Evolutionary conservation across 2,329 filamentous ascomycete genomes (phyloP), one percentile per base, ranked within the genome.

Genomic region (Microsporum canis): DNA sequence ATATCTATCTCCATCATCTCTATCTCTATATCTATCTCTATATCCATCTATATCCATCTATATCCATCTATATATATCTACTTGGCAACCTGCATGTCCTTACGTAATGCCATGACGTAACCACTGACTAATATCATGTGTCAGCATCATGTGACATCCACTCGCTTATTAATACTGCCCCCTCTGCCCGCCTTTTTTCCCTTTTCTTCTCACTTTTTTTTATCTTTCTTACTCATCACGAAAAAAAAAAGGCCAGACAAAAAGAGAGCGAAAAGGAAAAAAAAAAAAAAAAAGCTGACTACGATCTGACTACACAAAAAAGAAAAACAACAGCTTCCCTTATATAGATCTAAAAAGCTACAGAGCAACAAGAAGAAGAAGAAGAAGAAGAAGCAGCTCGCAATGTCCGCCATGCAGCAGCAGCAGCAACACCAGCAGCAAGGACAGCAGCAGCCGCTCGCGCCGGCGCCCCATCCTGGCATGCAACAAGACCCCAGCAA

Each of bases 401-500:
- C 23, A 6, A 53, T 34, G 47, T 34, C 47, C 33, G 12, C n/a
- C 8, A 51, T 51, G 45, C 57, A 27, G 41, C 60, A 61, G 38
- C 60, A 61, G 36, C 53, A 33, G 31, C 39, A 47, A 6, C 58
- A 55, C n/a, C 58, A 60, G n/a, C 58, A 58, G 17, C 61, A 60
- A 12, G 58, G 60, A 7, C 59, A 47, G n/a, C 57, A 60, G 39
- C 57, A 43, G 57, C 57, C 38, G n/a, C 57, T 58, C 38, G 57
- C 57, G 17, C 57, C 57, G 17, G 56, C 56, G 31, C 56, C 56
- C 7, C 77, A 78, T 72, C 75, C 74, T 68, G 73, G 71, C 67
- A 77, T 77, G 74, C 77, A 77, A 68, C 71, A 72, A 63, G 57
- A 58, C 29, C 31, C 57, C 14, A 58, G 33, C 57, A 59, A 62